Percentiles rank a stretch among this genome's conserved stretches.
Evolutionary conservation across 805 yeast species (phyloP).

Genomic region (Cyberlindnera suaveolens): DNA sequence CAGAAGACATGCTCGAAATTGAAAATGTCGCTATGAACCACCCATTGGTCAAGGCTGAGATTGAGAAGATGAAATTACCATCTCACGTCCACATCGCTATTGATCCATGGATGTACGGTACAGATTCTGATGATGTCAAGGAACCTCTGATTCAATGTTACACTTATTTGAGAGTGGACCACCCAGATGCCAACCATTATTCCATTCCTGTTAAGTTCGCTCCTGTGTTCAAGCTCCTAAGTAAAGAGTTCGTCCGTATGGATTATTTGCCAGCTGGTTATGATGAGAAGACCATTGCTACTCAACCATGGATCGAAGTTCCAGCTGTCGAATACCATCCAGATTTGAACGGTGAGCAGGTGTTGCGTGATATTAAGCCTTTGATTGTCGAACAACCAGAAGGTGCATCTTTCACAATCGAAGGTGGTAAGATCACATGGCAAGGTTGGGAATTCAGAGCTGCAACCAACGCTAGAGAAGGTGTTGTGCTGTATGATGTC

Average conservation of each 20-base stretch:
- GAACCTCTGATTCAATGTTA: conserved; percentile 66
- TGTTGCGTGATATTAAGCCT: conserved; percentile 58
- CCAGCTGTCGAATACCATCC: conserved; percentile 69
- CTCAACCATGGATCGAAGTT: conserved; percentile 55
- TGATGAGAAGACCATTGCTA: conserved; percentile 49
- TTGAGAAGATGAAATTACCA: conserved; percentile 63
- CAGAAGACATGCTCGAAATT: conserved; percentile 51
- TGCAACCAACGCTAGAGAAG: conserved; percentile 68
- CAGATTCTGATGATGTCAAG: conserved; percentile 46
- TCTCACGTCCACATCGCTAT: conserved; percentile 42
- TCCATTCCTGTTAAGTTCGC: conserved; percentile 68
- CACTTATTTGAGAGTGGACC: conserved; percentile 66
- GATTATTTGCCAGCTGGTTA: conserved; percentile 69
- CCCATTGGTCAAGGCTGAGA: conserved; percentile 56
- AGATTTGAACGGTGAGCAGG: conserved; percentile 49
- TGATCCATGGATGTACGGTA: conserved; percentile 87
- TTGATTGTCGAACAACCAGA: conserved; percentile 69
- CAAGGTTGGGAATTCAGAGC: conserved; percentile 82
- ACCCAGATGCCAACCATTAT: conserved; percentile 70
- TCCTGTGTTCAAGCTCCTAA: conserved; percentile 61
- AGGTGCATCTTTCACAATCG: conserved; percentile 63
- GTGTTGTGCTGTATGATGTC: conserved; percentile 67
- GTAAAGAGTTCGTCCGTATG: conserved; percentile 59
- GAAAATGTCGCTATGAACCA: conserved; percentile 46
- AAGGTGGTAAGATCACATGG: conserved; percentile 62